Evolutionary conservation across 176 grass and related monocot genomes (phyloP).

Genomic region (Saccharum spontaneum): DNA sequence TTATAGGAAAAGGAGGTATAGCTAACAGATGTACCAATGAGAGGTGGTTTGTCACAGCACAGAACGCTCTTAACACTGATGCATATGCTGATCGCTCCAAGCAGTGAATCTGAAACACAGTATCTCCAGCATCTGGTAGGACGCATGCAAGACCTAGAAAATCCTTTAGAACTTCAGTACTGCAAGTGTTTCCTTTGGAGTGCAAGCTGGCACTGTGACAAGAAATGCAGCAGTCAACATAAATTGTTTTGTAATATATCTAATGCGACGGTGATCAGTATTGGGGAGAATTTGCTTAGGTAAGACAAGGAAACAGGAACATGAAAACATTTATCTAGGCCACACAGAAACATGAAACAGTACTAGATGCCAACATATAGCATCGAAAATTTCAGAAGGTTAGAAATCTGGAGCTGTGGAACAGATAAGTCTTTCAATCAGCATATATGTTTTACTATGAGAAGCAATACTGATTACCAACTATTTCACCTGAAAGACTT

Average conservation of each 20-base stretch:
- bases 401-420: constrained; percentile 6
- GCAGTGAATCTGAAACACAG: constrained; percentile 60
- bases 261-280: background rate
- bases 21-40: constrained; percentile 51
- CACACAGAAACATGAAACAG: background rate
- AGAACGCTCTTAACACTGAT: constrained; percentile 68
- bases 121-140: constrained; percentile 37
- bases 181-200: constrained; percentile 8
- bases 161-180: constrained; percentile 21
- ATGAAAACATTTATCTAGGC: background rate
- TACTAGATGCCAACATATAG: background rate
- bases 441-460: no score
- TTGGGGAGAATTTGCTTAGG: background rate
- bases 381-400: constrained; percentile 19
- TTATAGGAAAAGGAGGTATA: background rate
- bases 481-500: constrained; percentile 15
- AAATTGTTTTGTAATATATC: constrained; percentile 1
- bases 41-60: constrained; percentile 54
- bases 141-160: constrained; percentile 2
- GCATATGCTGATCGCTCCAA: constrained; percentile 64
- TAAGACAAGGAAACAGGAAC: background rate
- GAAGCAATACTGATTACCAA: no score
- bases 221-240: constrained; percentile 5
- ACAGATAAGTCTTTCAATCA: background rate
- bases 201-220: constrained; percentile 11